Conservation (phyloP, 768 basidiomycete species). For the Macrolepiota fuliginosa region DNA sequence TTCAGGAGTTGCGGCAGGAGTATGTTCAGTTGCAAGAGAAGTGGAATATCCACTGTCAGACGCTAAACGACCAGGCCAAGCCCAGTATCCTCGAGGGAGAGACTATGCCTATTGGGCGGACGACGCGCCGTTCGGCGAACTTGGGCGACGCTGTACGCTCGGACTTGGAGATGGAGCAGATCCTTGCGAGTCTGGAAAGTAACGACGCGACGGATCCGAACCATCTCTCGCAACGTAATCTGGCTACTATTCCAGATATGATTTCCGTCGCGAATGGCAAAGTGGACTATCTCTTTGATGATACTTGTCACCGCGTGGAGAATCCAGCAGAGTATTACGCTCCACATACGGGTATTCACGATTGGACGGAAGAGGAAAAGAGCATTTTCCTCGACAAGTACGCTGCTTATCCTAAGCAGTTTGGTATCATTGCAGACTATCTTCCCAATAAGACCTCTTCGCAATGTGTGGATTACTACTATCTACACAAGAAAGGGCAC, state of each 20-base stretch:
- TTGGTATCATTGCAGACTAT: slow-evolving; percentile 83
- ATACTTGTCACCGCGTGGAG: slow-evolving; percentile 78
- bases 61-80: slow-evolving; percentile 61
- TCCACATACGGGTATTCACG: slow-evolving; percentile 66
- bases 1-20: slow-evolving; percentile 54
- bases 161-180: slow-evolving; percentile 96
- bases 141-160: slow-evolving; percentile 90
- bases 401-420: slow-evolving; percentile 88
- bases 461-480: slow-evolving; percentile 93
- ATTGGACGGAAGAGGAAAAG: slow-evolving; percentile 89
- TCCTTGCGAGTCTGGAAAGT: slow-evolving; percentile 89
- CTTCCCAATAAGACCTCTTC: slow-evolving; percentile 82
- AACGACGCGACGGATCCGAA: slow-evolving; percentile 93
- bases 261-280: slow-evolving; percentile 62
- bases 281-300: slow-evolving; percentile 69
- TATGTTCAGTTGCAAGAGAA: slow-evolving; percentile 67
- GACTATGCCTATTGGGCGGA: slow-evolving; percentile 45
- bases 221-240: slow-evolving; percentile 80
- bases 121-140: slow-evolving; percentile 73
- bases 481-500: slow-evolving; percentile 86
- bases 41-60: slow-evolving; percentile 71
- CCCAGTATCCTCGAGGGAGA: slow-evolving; percentile 33
- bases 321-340: slow-evolving; percentile 80
- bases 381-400: slow-evolving; percentile 77
- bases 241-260: slow-evolving; percentile 92